Conservation (phyloP, 116 monocot species). For the Zostera marina region DNA sequence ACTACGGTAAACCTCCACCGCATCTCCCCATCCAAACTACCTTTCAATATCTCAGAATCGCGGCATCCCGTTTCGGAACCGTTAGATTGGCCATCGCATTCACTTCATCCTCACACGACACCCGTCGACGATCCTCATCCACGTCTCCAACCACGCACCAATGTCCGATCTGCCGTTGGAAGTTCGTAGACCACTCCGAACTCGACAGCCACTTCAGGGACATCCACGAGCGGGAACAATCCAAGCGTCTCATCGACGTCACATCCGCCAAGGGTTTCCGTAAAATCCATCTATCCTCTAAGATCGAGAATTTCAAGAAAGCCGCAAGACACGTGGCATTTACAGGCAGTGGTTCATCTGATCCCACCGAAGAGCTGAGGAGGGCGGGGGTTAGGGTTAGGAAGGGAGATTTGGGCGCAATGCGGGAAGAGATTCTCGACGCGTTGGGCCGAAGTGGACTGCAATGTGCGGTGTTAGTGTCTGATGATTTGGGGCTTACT, state of each 20-base stretch:
- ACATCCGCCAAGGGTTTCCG: constrained; percentile 15
- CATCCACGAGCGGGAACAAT: constrained; percentile 24
- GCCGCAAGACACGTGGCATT: constrained; percentile 18
- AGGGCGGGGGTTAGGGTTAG: constrained; percentile 29
- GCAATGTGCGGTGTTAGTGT: constrained; percentile 47
- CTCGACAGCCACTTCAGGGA: constrained; percentile 52
- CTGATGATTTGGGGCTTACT: constrained; percentile 27
- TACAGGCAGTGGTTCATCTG: constrained; percentile 2
- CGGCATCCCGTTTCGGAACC: constrained; percentile 34
- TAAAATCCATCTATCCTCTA: constrained; percentile 13
- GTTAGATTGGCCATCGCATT: constrained; percentile 22
- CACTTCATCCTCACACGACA: constrained; percentile 9
- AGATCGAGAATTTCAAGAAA: constrained; percentile 21
- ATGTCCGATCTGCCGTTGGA: constrained; percentile 54
- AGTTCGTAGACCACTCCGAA: constrained; percentile 26
- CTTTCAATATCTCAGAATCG: constrained; percentile 38
- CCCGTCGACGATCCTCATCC: constrained; percentile 10
- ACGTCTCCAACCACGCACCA: constrained; percentile 9
- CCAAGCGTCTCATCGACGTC: constrained; percentile 18
- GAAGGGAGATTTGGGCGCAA: constrained; percentile 13
- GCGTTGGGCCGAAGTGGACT: constrained; percentile 19
- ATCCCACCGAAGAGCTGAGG: constrained; percentile 27
- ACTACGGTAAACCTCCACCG: constrained; percentile 10
- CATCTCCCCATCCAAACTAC: constrained; percentile 24
- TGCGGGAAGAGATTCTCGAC: constrained; percentile 24